Conservation (phyloP, 2,329 filamentous ascomycete species). For the Aspergillus glaucus region DNA sequence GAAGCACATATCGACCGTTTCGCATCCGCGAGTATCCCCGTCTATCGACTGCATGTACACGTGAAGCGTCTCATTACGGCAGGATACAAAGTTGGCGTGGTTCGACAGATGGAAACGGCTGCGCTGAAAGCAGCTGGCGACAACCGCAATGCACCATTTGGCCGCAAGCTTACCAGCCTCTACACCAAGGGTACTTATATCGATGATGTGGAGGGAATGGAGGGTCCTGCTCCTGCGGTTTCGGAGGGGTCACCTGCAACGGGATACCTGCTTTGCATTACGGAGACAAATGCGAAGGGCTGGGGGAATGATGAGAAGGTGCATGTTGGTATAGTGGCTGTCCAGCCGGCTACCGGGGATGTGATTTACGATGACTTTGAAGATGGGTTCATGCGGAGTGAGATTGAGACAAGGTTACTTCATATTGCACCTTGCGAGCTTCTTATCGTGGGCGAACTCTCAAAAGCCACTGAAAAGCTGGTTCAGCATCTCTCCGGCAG, state of each 20-base stretch:
- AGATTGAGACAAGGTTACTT: constrained; percentile 89
- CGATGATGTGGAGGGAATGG: constrained; percentile 80
- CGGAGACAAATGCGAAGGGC: constrained; percentile 72
- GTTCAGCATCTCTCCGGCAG: constrained; percentile 83
- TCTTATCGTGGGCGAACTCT: constrained; percentile 82
- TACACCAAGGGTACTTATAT: constrained; percentile 99
- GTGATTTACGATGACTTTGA: constrained; percentile 95
- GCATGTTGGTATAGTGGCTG: constrained; percentile 82
- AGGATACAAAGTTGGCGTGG: constrained; percentile 92
- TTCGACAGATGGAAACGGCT: constrained; percentile 89
- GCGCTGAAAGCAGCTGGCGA: constrained; percentile 92
- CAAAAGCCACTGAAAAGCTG: constrained; percentile 86
- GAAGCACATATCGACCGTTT: constrained; percentile 90
- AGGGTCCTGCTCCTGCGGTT: constrained; percentile 49
- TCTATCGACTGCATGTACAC: constrained; percentile 85
- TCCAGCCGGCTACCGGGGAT: constrained; percentile 92
- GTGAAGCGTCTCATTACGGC: constrained; percentile 87
- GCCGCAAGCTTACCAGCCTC: constrained; percentile 86
- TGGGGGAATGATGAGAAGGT: constrained; percentile 89
- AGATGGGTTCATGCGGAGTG: constrained; percentile 93
- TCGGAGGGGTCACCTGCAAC: constrained; percentile 55
- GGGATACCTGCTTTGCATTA: constrained; percentile 90
- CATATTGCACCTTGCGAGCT: constrained; percentile 97
- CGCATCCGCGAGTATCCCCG: constrained; percentile 90
- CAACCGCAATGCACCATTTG: constrained; percentile 87